phyloP scores from a whole-genome alignment of 306 rosid species.

The Sicyos edulis region DNA sequence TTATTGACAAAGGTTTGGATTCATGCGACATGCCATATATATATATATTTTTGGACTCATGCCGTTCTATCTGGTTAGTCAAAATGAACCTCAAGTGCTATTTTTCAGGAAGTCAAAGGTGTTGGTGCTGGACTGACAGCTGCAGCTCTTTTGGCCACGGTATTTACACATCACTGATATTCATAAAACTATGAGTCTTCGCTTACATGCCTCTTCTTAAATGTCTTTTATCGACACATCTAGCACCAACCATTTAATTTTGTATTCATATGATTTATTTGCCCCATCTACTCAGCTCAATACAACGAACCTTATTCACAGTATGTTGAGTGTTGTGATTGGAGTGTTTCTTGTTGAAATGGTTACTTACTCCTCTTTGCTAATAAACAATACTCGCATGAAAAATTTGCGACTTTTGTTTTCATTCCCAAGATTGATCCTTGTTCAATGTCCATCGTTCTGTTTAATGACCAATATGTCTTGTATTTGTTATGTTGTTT shows the following conservation, averaged over 20 bases:
- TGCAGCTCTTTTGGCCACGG: constrained; percentile 90
- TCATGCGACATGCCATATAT: constrained; percentile 15
- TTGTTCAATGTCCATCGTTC: background rate
- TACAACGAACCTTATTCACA: too few species aligned
- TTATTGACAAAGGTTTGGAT: constrained; percentile 72
- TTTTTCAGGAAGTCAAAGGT: constrained; percentile 87
- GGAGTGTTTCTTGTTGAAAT: too few species aligned
- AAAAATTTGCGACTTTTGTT: background rate
- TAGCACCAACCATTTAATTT: too few species aligned
- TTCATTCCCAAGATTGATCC: constrained; percentile 2
- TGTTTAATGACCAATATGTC: background rate
- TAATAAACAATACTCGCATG: background rate
- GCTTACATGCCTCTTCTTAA: background rate
- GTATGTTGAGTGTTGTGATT: too few species aligned
- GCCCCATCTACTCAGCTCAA: too few species aligned
- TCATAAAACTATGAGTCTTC: constrained; percentile 22
- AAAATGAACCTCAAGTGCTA: constrained; percentile 20
- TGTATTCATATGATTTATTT: too few species aligned
- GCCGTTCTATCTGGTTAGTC: constrained; percentile 21
- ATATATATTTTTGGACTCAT: background rate
- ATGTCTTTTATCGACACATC: too few species aligned
- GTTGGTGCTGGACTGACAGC: constrained; percentile 95
- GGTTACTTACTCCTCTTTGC: background rate
- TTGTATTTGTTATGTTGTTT: background rate
- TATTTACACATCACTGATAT: constrained; percentile 34